Base-by-base conservation (phyloP, 257 asterid genomes). In the Capsicum chinense region DNA sequence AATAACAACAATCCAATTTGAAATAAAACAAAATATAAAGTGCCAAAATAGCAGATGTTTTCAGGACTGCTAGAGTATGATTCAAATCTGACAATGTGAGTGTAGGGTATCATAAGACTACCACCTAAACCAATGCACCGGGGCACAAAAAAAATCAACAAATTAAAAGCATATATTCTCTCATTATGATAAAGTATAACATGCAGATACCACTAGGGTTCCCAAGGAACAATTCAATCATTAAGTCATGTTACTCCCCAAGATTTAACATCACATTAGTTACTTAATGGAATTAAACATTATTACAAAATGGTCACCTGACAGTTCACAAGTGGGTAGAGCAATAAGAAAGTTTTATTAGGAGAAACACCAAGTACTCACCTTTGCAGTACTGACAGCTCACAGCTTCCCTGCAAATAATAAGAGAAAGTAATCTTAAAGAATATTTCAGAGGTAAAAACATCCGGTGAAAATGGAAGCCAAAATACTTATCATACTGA, bases 331-430 rank as follows among this genome's bases (percentile, higher is more conserved):
- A 71, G 80, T 1, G 84, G 33, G 79, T 44, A 85, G 71, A 83
- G 62, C 62, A 64, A 56, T 71, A 64, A 81, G 56, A 85, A 79
- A 83, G 14, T 44, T 63, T 12, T 42, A 42, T 57, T 35, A 58
- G 64, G 63, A 78, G 80, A 84, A 81, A 63, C 35, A 47, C 60
- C 62, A 47, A 85, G 84, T 56, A 14, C 47, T 83, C 88, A 95
- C 99, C 99, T 90, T 93, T 84, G 89, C 98, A 94, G 86, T 88
- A 82, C 89, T 91, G 92, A 87, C 98, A 95, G 88, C 91, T 90
- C 71, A 94, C 97, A 83, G 97, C 99, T 85, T 95, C 98, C 92
- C 99, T 95, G 95, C 89, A 90, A 70, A 81, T 88, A 80, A 74
- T 76, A 89, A 80, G 88, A 88, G 85, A 71, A 84, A 81, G 88